Base-by-base conservation (phyloP, 495 filamentous ascomycete genomes). In the Penicillium riverlandense region DNA sequence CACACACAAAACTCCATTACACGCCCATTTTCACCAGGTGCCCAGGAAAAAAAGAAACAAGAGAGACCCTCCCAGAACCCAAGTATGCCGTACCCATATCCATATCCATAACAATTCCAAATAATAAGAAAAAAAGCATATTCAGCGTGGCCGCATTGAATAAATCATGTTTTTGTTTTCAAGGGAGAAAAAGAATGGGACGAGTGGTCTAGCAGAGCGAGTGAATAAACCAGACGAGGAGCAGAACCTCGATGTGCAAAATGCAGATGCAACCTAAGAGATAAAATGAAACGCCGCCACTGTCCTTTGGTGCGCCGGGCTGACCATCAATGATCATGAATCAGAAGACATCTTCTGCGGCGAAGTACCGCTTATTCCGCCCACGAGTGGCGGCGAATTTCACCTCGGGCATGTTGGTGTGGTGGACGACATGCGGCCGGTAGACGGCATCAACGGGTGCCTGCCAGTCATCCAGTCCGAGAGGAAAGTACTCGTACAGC, bases 371-470 rank as follows among this genome's bases (percentile, higher is more conserved):
- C 57, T 90, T 94, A 43, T 79, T 82, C 52, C 83, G 82, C 46
- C 79, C 84, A 55, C 79, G 74, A 4, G 77, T 74, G 47, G 80
- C 79, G 38, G 82, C 72, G 11, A 83, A 83, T 53, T 88, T 90
- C 53, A 84, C 76, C 54, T 91, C 86, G 4, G 85, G 85, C 40
- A 88, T 71, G 35, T 83, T 83, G 30, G 84, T 90, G 57, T 95
- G 89, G 63, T 95, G 89, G 2, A 94, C 89, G 7, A 92, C 86
- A 61, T 95, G 89, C 8, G 89, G 89, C n/a, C 89, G 72, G 50
- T 95, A 95, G 33, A 95, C 83, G 7, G 89, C 88, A 61, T 95
- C 89, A 9, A 95, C 89, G 4, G 89, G 89, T 3, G 85, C 84
- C 72, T 89, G 88, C 88, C 88, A 95, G 49, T 95, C 89, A 63